These are phyloP conservation scores for Mycena crocata DNA, from an alignment of 768 basidiomycete genomes.

Conservation along the genomic window DNA sequence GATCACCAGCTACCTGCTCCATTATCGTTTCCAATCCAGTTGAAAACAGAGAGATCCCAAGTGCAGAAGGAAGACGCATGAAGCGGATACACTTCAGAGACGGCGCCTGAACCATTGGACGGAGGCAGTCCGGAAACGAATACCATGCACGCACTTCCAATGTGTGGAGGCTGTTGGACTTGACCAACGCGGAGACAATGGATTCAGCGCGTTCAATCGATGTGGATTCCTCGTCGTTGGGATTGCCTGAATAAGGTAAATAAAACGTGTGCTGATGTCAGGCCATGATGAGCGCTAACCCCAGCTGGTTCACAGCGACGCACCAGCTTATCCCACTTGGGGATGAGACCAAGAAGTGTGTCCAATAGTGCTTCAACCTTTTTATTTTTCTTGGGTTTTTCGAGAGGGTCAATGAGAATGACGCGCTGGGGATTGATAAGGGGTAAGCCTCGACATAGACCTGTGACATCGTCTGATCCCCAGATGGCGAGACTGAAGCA, in stretches of 20 bases:
- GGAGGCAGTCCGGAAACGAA: not conserved
- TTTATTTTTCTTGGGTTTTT: not conserved
- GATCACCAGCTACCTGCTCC: not conserved
- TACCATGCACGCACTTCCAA: not conserved
- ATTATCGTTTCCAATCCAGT: not conserved
- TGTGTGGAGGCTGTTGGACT: constrained; percentile 1
- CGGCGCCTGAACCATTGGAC: not conserved
- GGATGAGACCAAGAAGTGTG: not conserved
- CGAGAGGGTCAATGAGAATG: not conserved
- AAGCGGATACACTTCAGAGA: constrained; percentile 2
- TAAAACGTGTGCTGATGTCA: not conserved
- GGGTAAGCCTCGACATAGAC: constrained; percentile 8
- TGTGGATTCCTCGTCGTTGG: not conserved
- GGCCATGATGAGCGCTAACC: not conserved
- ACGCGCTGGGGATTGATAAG: constrained; percentile 11
- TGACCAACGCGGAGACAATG: not conserved
- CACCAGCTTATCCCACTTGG: constrained; percentile 15
- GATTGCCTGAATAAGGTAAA: not conserved
- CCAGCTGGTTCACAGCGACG: not conserved
- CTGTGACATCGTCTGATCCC: not conserved
- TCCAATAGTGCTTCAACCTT: not conserved
- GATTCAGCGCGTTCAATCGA: not conserved
- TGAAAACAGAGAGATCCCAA: too few relatives aligned
- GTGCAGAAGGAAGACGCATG: too few relatives aligned
- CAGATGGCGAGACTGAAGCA: not conserved